Evolutionary conservation across 1,284 basidiomycete genomes (phyloP), one percentile per base, ranked within the genome.

Genomic region (Puccinia horiana): DNA sequence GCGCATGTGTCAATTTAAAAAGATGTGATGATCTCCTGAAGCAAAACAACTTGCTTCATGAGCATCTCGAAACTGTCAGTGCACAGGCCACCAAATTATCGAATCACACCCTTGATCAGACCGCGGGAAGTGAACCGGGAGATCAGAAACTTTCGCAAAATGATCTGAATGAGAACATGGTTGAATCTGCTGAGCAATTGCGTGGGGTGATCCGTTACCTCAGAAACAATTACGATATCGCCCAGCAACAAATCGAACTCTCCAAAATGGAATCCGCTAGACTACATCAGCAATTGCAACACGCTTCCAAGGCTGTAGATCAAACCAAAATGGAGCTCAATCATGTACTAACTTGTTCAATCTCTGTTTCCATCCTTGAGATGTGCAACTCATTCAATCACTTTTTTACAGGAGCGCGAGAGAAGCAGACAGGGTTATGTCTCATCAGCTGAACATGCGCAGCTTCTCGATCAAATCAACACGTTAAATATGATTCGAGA

Each of bases 171-270:
- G 90, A 91, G 83, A 84, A 87, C 16, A 91, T 92, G 83, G 89
- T 88, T 4, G 75, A 82, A 73, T 74, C 69, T 18, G 69, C 74
- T 6, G 91, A 91, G 0, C 93, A 94, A 84, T 88, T 96, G 23
- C 92, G 92, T 63, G 91, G 92, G 49, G 92, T 96, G 26, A 92
- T 96, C 69, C 89, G 91, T 0, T 95, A 93, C 87, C 88, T 96
- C 47, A 91, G 94, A 40, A 93, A 93, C 85, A 94, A 96, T 88
- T 95, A 95, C 88, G 93, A 95, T 86, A 93, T 95, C 80, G 92
- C 93, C 58, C 94, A 95, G 84, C 89, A 95, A 52, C 93, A 96
- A 85, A 89, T 94, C 63, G 93, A 95, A 85, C 90, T 96, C 76
- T 90, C 91, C 88, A 94, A 93, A 88, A 93, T 95, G 86, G 94